Percentiles rank a stretch among this genome's conserved stretches.
Conservation (phyloP, 768 basidiomycete genomes). For the Cystofilobasidium macerans region DNA sequence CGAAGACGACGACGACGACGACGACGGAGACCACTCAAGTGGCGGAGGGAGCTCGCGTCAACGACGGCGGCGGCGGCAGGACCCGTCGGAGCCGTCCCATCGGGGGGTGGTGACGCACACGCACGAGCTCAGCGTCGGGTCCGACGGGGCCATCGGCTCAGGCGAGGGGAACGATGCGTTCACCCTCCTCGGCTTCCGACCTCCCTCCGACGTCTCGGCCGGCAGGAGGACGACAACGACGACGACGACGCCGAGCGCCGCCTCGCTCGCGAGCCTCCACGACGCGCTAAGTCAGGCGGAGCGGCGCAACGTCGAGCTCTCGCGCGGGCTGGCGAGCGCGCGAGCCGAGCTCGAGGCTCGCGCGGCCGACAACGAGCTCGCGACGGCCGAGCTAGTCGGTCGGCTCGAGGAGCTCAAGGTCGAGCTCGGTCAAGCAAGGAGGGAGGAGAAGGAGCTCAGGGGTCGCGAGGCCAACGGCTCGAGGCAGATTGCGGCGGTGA, state of each 20-base stretch:
- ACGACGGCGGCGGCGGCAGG: neutral
- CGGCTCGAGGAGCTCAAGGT: constrained; percentile 16
- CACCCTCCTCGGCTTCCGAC: no score
- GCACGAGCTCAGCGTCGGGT: constrained; percentile 9
- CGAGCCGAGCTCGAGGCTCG: constrained; percentile 19
- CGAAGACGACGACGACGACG: no score
- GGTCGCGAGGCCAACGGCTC: constrained; percentile 8
- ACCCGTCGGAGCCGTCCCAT: neutral
- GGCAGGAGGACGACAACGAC: no score
- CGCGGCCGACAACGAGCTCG: constrained; percentile 19
- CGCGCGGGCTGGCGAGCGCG: constrained; percentile 11
- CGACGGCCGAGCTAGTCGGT: constrained; percentile 6
- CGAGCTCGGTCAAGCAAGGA: constrained; percentile 1
- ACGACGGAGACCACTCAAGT: no score
- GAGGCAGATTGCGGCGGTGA: constrained; percentile 16
- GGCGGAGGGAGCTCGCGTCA: no score
- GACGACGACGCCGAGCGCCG: no score
- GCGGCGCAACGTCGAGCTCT: constrained; percentile 16
- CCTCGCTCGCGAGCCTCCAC: constrained; percentile 8
- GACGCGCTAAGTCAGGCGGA: constrained; percentile 4
- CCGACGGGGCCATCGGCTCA: constrained; percentile 4
- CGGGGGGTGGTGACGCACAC: neutral
- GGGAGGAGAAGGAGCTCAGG: constrained; percentile 24
- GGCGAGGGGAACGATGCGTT: constrained; percentile 7
- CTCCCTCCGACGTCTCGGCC: no score